Base-by-base conservation (phyloP, 2,329 filamentous ascomycete species). In the Conoideocrella luteorostrata region DNA sequence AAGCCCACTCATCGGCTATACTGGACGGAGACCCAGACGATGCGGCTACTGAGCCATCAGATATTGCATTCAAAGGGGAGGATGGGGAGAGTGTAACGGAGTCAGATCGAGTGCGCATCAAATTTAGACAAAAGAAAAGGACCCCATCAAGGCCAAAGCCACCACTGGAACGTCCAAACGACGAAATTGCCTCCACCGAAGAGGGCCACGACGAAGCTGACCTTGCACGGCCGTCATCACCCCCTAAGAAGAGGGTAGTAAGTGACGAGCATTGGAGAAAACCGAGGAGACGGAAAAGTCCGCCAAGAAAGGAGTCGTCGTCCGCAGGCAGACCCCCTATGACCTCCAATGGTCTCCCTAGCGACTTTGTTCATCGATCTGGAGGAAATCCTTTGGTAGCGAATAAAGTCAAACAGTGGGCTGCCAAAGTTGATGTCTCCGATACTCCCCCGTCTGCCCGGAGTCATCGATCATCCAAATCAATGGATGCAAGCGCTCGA, bases 231-330 rank as follows among this genome's bases (percentile, higher is more conserved):
- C 33, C 41, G 9, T 23, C 30, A 41, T 63, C 72, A 39, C 79
- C 87, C 36, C 91, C 91, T 13, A 89, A 88, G 67, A 96, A 95
- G 72, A 80, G 90, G 50, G 88, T 97, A 43, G 80, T 96, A 48
- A 96, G 90, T 61, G 91, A 97, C 66, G 85, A 86, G 43, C 87
- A 95, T 66, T 97, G 91, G 86, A 80, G 80, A 65, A 82, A 80
- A 47, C 63, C 66, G 61, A 77, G 74, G 48, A 74, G 71, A 47
- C 75, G 72, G 47, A 73, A 70, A 46, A 72, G 62, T 45, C 64
- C 72, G 7, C 61, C 70, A 69, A 65, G 47, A 68, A 63, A 47
- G 59, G 60, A 11, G 63, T 68, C 2, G 66, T 67, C 2, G 63
- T 64, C 46, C 50, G 52, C 4, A 58, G 58, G 35, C 60, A 60